These are phyloP conservation scores for Penicillium steckii DNA, from an alignment of 495 filamentous ascomycete genomes.

Conservation along the genomic window DNA sequence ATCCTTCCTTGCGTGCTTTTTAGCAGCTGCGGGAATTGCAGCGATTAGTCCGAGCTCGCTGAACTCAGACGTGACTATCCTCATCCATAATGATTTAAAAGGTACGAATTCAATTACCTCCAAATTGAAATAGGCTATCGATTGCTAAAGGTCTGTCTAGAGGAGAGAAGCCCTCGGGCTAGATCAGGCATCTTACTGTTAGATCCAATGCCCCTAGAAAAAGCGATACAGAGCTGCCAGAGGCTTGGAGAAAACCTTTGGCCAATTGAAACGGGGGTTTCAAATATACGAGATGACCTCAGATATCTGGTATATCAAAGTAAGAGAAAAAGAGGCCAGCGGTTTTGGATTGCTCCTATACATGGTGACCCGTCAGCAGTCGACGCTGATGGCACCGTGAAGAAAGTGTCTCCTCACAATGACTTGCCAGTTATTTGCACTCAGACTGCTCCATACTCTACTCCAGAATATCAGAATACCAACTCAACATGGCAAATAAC, in stretches of 20 bases:
- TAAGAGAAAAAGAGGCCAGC: slow-evolving; percentile 7
- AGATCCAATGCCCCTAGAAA: slow-evolving; percentile 15
- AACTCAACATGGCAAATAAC: slow-evolving; percentile 16
- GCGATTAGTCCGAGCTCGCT: slow-evolving; percentile 12
- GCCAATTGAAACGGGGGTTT: neutral
- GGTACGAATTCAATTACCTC: slow-evolving; percentile 2
- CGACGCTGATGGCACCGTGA: slow-evolving; percentile 8
- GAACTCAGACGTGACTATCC: slow-evolving; percentile 18
- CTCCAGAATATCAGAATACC: slow-evolving; percentile 10
- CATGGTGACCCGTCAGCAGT: slow-evolving; percentile 10
- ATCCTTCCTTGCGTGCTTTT: neutral
- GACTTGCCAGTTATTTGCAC: slow-evolving; percentile 19
- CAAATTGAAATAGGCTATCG: neutral
- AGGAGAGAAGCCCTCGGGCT: slow-evolving; percentile 14
- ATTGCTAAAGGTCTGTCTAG: slow-evolving; percentile 1
- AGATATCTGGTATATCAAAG: slow-evolving; percentile 16
- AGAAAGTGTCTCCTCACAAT: slow-evolving; percentile 5
- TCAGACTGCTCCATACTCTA: slow-evolving; percentile 20
- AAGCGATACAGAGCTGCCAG: slow-evolving; percentile 15
- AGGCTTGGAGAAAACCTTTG: slow-evolving; percentile 18
- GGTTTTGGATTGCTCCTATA: slow-evolving; percentile 15
- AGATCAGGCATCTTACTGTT: slow-evolving; percentile 19
- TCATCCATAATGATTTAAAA: slow-evolving; percentile 25
- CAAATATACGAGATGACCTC: slow-evolving; percentile 5
- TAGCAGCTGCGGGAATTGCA: slow-evolving; percentile 7